Conservation (phyloP, 768 basidiomycete species). For the Strobilomyces dryophilus region DNA sequence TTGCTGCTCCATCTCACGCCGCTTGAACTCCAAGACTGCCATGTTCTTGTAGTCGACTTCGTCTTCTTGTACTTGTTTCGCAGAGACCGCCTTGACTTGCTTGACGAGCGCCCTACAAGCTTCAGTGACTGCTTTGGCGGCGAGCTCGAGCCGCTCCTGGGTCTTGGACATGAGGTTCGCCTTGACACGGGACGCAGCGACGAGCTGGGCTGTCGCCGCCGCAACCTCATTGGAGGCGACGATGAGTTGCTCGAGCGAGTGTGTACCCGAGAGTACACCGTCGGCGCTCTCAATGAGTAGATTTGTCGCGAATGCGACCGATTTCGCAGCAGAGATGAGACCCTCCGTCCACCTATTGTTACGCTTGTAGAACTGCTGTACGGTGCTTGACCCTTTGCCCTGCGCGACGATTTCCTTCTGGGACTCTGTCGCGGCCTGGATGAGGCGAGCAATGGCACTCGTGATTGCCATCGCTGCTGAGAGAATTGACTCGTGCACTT, state of each 20-base stretch:
- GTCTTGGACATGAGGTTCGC: constrained; percentile 98
- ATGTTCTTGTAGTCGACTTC: constrained; percentile 85
- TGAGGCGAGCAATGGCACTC: constrained; percentile 88
- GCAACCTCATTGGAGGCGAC: constrained; percentile 99
- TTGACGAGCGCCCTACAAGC: constrained; percentile 95
- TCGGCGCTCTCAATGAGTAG: constrained; percentile 97
- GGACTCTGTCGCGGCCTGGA: constrained; percentile 94
- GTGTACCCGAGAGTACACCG: constrained; percentile 93
- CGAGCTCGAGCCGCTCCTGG: constrained; percentile 91
- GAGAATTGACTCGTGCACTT: constrained; percentile 98
- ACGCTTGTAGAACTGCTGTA: constrained; percentile 98
- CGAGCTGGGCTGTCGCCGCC: constrained; percentile 94
- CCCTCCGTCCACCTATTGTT: constrained; percentile 99
- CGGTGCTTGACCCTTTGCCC: constrained; percentile 88
- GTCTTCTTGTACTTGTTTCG: constrained; percentile 74
- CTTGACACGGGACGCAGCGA: constrained; percentile 97
- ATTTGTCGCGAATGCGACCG: constrained; percentile 95
- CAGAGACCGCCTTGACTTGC: constrained; percentile 94
- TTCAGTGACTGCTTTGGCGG: constrained; percentile 96
- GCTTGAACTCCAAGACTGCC: constrained; percentile 95
- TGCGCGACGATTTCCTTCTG: constrained; percentile 97
- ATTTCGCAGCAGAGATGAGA: constrained; percentile 94
- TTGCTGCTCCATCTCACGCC: constrained; percentile 97
- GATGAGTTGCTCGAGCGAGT: constrained; percentile 97
- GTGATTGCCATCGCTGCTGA: constrained; percentile 94